Conservation (phyloP, 2,329 filamentous ascomycete genomes). For the Fusarium bulbicola region DNA sequence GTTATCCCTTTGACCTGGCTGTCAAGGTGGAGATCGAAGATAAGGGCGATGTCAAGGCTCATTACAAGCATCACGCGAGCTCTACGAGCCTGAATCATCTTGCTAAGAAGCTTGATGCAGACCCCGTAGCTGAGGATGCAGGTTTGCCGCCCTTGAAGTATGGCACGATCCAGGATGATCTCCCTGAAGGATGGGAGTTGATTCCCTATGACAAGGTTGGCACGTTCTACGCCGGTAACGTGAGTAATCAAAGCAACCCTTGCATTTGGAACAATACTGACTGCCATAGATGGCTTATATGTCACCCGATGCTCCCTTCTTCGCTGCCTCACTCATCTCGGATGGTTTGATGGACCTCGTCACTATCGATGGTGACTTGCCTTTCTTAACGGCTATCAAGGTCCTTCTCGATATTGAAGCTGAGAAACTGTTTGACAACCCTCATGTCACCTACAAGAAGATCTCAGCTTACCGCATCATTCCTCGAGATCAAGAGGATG, state of each 20-base stretch:
- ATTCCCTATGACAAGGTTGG: constrained; percentile 80
- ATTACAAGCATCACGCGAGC: constrained; percentile 67
- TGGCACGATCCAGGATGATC: constrained; percentile 79
- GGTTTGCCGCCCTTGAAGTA: constrained; percentile 79
- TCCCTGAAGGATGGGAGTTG: constrained; percentile 81
- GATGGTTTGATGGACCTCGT: constrained; percentile 90
- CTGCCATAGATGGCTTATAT: constrained; percentile 81
- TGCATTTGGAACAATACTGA: constrained; percentile 12
- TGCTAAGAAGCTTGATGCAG: constrained; percentile 42
- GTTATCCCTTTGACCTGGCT: constrained; percentile 90
- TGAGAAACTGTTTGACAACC: constrained; percentile 81
- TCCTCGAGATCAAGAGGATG: constrained; percentile 74
- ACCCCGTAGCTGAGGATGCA: constrained; percentile 44
- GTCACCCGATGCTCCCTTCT: constrained; percentile 88
- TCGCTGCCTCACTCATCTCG: constrained; percentile 80
- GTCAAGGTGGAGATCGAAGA: constrained; percentile 82
- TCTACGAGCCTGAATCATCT: constrained; percentile 40
- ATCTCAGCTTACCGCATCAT: constrained; percentile 87
- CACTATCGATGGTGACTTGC: constrained; percentile 79
- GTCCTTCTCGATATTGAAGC: constrained; percentile 78
- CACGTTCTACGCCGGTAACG: constrained; percentile 93
- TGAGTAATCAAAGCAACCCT: constrained; percentile 50
- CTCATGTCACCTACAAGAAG: constrained; percentile 83
- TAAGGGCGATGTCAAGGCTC: constrained; percentile 77
- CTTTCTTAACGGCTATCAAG: constrained; percentile 70